phyloP scores from a whole-genome alignment of 208 protist genomes.

The Herpetomonas tarakana region DNA sequence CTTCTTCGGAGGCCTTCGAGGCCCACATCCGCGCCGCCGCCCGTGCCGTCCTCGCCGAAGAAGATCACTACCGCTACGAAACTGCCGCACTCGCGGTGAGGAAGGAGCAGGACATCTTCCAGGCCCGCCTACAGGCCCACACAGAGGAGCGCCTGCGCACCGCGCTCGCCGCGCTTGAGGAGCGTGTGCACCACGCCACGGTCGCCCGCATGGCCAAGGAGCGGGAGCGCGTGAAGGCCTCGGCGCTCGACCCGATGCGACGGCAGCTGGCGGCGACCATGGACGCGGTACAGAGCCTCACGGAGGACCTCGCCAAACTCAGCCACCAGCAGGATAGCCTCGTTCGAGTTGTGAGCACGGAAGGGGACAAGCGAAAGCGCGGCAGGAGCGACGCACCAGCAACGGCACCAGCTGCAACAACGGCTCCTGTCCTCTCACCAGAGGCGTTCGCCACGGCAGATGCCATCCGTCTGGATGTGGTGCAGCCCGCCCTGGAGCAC shows the following conservation, averaged over 20 bases:
- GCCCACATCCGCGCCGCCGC: conserved; percentile 45
- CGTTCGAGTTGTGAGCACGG: background rate
- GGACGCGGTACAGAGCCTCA: conserved; percentile 8
- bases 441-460: conserved; percentile 9
- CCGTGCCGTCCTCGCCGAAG: conserved; percentile 38
- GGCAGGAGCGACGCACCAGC: too few species aligned
- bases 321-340: background rate
- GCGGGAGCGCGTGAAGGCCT: conserved; percentile 25
- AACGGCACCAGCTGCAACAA: too few species aligned
- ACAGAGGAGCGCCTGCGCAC: conserved; percentile 4
- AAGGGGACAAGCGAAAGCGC: too few species aligned
- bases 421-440: background rate
- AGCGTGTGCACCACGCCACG: conserved; percentile 19
- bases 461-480: conserved; percentile 33
- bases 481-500: conserved; percentile 63
- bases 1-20: conserved; percentile 44
- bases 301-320: conserved; percentile 13
- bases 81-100: conserved; percentile 22
- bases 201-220: too few species aligned
- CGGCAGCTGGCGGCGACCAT: background rate
- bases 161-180: conserved; percentile 15
- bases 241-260: conserved; percentile 12
- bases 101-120: conserved; percentile 15
- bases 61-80: conserved; percentile 31
- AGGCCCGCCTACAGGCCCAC: conserved; percentile 12